These are phyloP conservation scores for Aegilops bicornis DNA, from an alignment of 176 grass and related monocot species.

Conservation along the genomic window DNA sequence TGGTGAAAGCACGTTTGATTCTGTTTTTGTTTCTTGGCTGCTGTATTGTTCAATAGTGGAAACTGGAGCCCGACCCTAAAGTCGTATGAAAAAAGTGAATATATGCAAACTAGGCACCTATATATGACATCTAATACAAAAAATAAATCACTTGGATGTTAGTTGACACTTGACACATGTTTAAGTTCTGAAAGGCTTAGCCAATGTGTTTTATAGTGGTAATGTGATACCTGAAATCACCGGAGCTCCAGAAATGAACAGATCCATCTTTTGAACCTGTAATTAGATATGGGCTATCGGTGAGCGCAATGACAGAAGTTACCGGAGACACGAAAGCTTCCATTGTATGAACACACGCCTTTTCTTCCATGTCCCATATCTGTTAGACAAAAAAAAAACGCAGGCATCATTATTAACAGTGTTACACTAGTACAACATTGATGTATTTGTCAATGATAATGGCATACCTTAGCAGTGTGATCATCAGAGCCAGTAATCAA, in stretches of 20 bases:
- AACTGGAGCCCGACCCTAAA: too few species aligned
- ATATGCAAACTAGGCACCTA: not conserved
- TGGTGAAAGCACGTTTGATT: not conserved
- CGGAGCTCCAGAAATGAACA: not conserved
- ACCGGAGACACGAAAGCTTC: not conserved
- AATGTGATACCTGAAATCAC: not conserved
- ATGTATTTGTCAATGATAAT: not conserved
- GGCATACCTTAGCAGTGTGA: too few species aligned
- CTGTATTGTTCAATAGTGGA: not conserved
- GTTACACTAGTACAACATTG: rapidly evolving
- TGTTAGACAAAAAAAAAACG: not conserved
- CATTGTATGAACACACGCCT: not conserved
- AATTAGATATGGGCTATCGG: not conserved
- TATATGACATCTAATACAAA: not conserved
- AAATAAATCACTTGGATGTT: not conserved
- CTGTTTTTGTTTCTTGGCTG: not conserved
- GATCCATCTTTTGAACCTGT: not conserved
- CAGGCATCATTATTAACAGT: not conserved
- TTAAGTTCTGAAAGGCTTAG: not conserved
- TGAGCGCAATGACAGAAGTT: not conserved
- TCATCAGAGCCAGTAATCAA: too few species aligned
- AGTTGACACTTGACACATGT: not conserved
- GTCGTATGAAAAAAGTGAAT: too few species aligned
- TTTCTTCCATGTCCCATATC: not conserved
- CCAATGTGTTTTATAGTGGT: not conserved